phyloP scores from a whole-genome alignment of 495 filamentous ascomycete species.

The Tuber indicum region DNA sequence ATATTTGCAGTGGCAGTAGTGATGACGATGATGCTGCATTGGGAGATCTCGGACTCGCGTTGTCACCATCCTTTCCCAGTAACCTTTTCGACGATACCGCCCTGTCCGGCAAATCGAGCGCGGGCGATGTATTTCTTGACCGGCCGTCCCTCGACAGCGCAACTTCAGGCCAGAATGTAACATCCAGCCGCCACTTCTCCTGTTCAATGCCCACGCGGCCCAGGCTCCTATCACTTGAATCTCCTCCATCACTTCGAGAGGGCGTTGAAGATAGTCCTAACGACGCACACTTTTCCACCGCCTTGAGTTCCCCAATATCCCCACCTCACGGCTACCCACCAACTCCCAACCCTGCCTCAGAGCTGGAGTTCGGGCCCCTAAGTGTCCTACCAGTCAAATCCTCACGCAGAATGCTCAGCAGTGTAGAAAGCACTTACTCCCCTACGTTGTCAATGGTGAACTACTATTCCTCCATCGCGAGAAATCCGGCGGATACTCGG shows the following conservation, averaged over 20 bases:
- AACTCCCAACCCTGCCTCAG: not conserved
- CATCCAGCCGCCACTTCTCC: slow-evolving; percentile 30
- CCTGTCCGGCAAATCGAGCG: not conserved
- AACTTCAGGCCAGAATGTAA: slow-evolving; percentile 14
- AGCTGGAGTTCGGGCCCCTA: slow-evolving; percentile 2
- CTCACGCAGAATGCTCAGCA: slow-evolving; percentile 11
- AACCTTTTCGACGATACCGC: slow-evolving; percentile 10
- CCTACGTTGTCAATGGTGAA: slow-evolving; percentile 36
- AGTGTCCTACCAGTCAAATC: slow-evolving; percentile 1
- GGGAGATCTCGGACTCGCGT: slow-evolving; percentile 15
- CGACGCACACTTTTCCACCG: not conserved
- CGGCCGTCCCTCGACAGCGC: not conserved
- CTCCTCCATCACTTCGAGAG: not conserved
- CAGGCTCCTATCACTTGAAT: slow-evolving; percentile 3
- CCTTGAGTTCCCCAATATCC: not conserved
- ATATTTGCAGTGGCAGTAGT: not conserved
- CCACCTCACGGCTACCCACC: not conserved
- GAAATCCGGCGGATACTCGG: slow-evolving; percentile 7
- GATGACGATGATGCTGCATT: not conserved
- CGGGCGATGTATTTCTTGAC: slow-evolving; percentile 24
- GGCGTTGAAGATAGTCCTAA: not conserved
- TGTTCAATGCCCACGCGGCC: slow-evolving; percentile 28
- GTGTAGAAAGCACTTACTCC: slow-evolving; percentile 31
- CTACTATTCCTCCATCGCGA: slow-evolving; percentile 23
- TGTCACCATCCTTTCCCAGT: slow-evolving; percentile 24